Evolutionary conservation across 129 eudicot species (phyloP).

Genomic region (Artemisia tridentata): DNA sequence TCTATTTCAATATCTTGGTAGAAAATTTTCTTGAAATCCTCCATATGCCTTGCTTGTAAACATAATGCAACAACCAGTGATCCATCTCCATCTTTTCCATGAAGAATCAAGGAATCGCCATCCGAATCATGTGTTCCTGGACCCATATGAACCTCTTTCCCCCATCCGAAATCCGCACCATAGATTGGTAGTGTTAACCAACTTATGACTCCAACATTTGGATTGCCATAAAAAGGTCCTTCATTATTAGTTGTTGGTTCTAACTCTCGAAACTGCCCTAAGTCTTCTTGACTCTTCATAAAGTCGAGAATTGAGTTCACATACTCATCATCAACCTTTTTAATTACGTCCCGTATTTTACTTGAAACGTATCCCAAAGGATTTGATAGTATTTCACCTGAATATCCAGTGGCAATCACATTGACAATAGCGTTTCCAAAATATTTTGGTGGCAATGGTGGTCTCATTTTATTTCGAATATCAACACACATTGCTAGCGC

Average conservation of each 20-base stretch:
- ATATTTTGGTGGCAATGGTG: conserved; percentile 52
- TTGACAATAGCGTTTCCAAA: conserved; percentile 61
- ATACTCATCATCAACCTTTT: conserved; percentile 41
- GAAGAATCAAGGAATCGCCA: conserved; percentile 41
- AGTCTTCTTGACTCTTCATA: conserved; percentile 38
- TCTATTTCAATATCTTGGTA: conserved; percentile 30
- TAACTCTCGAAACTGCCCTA: conserved; percentile 34
- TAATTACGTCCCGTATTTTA: conserved; percentile 40
- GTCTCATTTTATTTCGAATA: conserved; percentile 42
- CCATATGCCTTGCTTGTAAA: conserved; percentile 32
- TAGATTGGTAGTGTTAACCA: conserved; percentile 46
- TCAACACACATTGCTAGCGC: conserved; percentile 30
- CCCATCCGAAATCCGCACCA: conserved; percentile 72
- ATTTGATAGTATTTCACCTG: conserved; percentile 44
- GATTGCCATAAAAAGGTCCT: conserved; percentile 40
- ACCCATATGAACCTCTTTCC: conserved; percentile 42
- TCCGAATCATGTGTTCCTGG: conserved; percentile 48
- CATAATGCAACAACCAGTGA: conserved; percentile 38
- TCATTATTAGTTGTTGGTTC: conserved; percentile 24
- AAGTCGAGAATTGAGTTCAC: conserved; percentile 44
- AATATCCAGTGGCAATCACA: conserved; percentile 31
- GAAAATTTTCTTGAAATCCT: conserved; percentile 31
- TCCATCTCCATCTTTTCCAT: conserved; percentile 38
- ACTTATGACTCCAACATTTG: conserved; percentile 52
- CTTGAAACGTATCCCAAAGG: conserved; percentile 46